Percentiles rank a stretch among this genome's conserved stretches.
Conservation (phyloP, 768 basidiomycete genomes). For the Myochromella boudieri region DNA sequence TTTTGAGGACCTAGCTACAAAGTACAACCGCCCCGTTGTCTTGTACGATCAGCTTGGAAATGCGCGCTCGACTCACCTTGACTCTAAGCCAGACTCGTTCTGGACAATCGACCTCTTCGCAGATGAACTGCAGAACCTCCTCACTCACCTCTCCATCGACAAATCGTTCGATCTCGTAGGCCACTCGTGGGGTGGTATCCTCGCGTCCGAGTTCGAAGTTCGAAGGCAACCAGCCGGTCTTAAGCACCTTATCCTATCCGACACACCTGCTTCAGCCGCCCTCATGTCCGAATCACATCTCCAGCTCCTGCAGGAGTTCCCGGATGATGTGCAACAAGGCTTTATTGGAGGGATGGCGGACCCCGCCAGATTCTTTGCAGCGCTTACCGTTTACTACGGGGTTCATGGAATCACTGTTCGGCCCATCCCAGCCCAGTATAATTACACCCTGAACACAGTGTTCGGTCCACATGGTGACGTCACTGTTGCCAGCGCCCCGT, state of each 20-base stretch:
- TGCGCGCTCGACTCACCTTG: constrained; percentile 51
- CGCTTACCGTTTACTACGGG: constrained; percentile 22
- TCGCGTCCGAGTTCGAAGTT: constrained; percentile 40
- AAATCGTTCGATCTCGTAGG: constrained; percentile 46
- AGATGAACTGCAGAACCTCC: constrained; percentile 51
- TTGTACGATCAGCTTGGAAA: constrained; percentile 59
- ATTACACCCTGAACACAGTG: constrained; percentile 17
- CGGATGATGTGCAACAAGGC: constrained; percentile 11
- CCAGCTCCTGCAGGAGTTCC: constrained; percentile 20
- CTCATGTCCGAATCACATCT: constrained; percentile 25
- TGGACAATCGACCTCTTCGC: constrained; percentile 41
- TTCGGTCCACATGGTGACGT: constrained; percentile 12
- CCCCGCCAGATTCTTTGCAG: constrained; percentile 7
- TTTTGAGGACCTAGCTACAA: constrained; percentile 35
- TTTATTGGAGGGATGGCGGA: constrained; percentile 10
- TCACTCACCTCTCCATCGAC: constrained; percentile 39
- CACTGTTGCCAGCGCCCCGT: constrained; percentile 1
- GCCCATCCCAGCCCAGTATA: constrained; percentile 19
- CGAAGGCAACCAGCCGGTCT: constrained; percentile 36
- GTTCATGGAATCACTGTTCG: constrained; percentile 18
- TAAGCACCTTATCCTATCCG: constrained; percentile 30
- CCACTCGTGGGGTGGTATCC: constrained; percentile 61
- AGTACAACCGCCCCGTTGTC: constrained; percentile 41
- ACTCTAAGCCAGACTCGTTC: constrained; percentile 23
- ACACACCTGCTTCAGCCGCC: constrained; percentile 26